Conservation (phyloP, 177 flowering plant species). For the Vitis hybrid region DNA sequence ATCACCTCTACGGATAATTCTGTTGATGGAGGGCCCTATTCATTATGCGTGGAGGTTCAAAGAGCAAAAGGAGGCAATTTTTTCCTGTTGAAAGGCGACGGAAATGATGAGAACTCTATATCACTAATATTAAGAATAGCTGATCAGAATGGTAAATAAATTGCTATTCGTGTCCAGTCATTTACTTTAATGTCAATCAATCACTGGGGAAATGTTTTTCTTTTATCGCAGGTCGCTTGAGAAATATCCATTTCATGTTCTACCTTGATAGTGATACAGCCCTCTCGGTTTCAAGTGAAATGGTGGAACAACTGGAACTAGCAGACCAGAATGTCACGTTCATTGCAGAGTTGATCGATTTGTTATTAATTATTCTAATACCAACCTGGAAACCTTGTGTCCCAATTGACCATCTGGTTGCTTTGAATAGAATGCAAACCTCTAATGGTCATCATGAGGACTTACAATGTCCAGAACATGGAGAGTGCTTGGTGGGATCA, state of each 20-base stretch:
- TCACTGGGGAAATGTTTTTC: background rate
- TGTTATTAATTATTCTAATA: conserved; percentile 37
- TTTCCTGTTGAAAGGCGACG: conserved; percentile 51
- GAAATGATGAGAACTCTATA: conserved; percentile 41
- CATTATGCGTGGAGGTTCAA: conserved; percentile 37
- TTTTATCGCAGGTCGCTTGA: conserved; percentile 44
- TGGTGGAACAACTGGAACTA: conserved; percentile 61
- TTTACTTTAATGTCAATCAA: background rate
- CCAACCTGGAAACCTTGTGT: conserved; percentile 53
- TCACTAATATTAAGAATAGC: conserved; percentile 51
- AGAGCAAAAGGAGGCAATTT: conserved; percentile 35
- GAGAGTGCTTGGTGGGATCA: conserved; percentile 17
- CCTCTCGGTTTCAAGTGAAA: conserved; percentile 54
- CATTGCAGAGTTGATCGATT: conserved; percentile 59
- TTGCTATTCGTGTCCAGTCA: background rate
- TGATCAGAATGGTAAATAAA: conserved; percentile 32
- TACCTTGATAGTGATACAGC: conserved; percentile 60
- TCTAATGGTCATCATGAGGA: conserved; percentile 7
- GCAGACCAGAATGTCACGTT: conserved; percentile 52
- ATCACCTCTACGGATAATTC: conserved; percentile 24
- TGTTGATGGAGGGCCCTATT: conserved; percentile 19
- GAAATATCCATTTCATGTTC: conserved; percentile 51
- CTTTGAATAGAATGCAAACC: conserved; percentile 13
- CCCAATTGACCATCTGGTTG: conserved; percentile 21
- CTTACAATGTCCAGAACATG: conserved; percentile 17